Evolutionary conservation across 805 yeast species (phyloP), one percentile per base, ranked within the genome.

Genomic region (Maudiozyma barnettii): DNA sequence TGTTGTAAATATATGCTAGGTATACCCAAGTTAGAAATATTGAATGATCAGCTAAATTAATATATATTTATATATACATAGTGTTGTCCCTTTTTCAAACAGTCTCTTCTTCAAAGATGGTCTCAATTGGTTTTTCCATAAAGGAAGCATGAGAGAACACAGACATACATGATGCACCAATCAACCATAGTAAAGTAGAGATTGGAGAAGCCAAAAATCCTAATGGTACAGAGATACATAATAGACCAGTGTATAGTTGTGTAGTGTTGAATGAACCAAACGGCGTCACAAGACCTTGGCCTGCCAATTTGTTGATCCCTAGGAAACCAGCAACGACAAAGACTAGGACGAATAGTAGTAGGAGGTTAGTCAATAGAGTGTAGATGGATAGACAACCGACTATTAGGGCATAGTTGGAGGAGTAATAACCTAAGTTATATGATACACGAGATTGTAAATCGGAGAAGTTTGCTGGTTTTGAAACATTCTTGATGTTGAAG

Each of bases 71-170:
- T 39, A 39, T 22, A 10, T 29, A 29, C 31, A 29, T 29, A 10
- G 13, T 29, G 26, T 16, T 18, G 29, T 22, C n/a, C 7, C 36
- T 33, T 19, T 48, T 49, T n/a, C n/a, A 63, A 16, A 63, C 67
- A 19, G 66, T 52, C 49, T 84, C 87, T 63, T 88, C 96, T 61
- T 89, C 93, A 62, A 91, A 93, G 18, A 91, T 90, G 36, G 91
- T 81, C 70, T 93, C 98, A 51, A 90, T 82, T 19, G 99, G 99
- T 69, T 91, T 93, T 63, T 93, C 98, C 78, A 93, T 74, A 52
- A 91, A 72, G 3, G 90, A 73, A 41, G 97, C 99, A 66, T 93
- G 99, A 3, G 88, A 76, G 42, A 89, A 69, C 38, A 91, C 85
- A 35, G 84, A 65, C 43, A 82, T 82, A 23, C 83, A 82, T 37